Conservation (phyloP, 768 basidiomycete species). For the Pulveroboletus sp. region DNA sequence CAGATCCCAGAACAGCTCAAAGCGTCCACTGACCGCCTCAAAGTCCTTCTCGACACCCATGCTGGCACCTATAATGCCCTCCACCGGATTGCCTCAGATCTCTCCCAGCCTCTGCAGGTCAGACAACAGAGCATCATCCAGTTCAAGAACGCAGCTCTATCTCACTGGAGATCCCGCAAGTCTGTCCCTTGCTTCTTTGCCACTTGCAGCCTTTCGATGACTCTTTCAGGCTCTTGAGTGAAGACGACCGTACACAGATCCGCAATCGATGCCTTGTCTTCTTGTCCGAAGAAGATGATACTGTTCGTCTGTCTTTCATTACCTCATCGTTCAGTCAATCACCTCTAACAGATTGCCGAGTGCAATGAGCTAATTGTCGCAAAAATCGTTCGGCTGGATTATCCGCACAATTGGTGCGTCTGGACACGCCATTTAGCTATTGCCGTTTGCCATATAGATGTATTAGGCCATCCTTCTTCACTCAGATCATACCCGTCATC, state of each 20-base stretch:
- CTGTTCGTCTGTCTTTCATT: constrained; percentile 41
- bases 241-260: constrained; percentile 63
- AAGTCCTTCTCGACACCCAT: constrained; percentile 55
- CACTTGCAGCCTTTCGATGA: constrained; percentile 7
- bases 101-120: constrained; percentile 54
- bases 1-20: constrained; percentile 53
- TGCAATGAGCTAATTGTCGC: constrained; percentile 71
- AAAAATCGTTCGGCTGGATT: constrained; percentile 77
- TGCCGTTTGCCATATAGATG: background rate
- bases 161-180: constrained; percentile 79
- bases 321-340: constrained; percentile 1
- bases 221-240: constrained; percentile 53
- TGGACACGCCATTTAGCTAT: background rate
- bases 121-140: constrained; percentile 83
- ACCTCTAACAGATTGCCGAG: constrained; percentile 52
- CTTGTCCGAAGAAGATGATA: constrained; percentile 73
- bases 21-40: constrained; percentile 56
- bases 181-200: constrained; percentile 29
- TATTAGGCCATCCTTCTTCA: constrained; percentile 24
- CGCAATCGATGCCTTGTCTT: constrained; percentile 60
- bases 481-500: constrained; percentile 49
- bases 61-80: constrained; percentile 68
- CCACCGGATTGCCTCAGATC: constrained; percentile 66
- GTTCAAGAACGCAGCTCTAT: constrained; percentile 75
- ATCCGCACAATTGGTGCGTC: constrained; percentile 63